These are phyloP conservation scores for Naganishia sp. DNA, from an alignment of 1,284 basidiomycete species.

Conservation along the genomic window DNA sequence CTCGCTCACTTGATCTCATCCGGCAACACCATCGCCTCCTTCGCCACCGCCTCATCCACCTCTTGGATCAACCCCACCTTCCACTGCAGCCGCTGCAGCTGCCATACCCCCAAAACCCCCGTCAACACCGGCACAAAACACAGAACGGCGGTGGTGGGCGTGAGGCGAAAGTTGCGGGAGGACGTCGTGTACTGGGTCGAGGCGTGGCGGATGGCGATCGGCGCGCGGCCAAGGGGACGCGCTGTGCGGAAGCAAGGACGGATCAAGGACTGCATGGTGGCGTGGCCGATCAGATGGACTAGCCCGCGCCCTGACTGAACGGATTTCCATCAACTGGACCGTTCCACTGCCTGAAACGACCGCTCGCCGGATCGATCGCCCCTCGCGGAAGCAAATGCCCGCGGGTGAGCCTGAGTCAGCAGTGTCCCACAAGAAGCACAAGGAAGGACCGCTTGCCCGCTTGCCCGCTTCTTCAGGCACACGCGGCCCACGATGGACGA, in stretches of 20 bases:
- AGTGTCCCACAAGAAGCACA: neutral
- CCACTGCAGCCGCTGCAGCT: conserved; percentile 86
- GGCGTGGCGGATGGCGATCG: conserved; percentile 1
- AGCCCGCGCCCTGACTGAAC: too few relatives aligned
- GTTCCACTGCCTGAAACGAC: neutral
- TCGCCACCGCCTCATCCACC: conserved; percentile 83
- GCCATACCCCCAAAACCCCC: conserved; percentile 92
- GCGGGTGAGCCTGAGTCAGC: conserved; percentile 1
- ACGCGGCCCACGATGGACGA: neutral
- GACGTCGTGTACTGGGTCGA: conserved; percentile 25
- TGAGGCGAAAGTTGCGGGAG: conserved; percentile 34
- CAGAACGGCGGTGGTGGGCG: conserved; percentile 73
- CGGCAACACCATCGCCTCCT: conserved; percentile 77
- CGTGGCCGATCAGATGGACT: too few relatives aligned
- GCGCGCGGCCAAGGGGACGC: neutral
- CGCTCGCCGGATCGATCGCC: neutral
- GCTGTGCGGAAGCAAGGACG: conserved; percentile 7
- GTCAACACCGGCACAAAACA: conserved; percentile 88
- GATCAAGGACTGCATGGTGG: conserved; percentile 17
- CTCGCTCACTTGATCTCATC: conserved; percentile 77
- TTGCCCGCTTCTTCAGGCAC: neutral
- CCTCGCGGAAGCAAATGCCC: conserved; percentile 4
- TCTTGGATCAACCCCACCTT: conserved; percentile 93
- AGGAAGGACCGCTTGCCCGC: neutral
- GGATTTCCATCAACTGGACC: neutral